Conservation (phyloP, 495 filamentous ascomycete species). For the Pseudevernia furfuracea region DNA sequence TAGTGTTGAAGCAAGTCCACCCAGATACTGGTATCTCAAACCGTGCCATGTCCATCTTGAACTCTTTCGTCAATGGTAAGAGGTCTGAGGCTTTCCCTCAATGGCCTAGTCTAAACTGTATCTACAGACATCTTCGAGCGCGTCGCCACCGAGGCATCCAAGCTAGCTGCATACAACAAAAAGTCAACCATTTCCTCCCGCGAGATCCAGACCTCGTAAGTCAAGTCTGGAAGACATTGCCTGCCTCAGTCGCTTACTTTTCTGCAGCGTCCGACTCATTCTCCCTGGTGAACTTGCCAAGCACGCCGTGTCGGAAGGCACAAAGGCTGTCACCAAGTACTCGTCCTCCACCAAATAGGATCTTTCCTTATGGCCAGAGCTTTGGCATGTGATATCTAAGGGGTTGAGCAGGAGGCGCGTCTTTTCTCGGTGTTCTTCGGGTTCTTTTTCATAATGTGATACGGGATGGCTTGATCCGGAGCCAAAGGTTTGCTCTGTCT, state of each 20-base stretch:
- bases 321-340: constrained; percentile 99
- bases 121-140: constrained; percentile 96
- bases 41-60: constrained; percentile 98
- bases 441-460: constrained; percentile 74
- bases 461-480: constrained; percentile 75
- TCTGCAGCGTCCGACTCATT: constrained; percentile 74
- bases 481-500: constrained; percentile 58
- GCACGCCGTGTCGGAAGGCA: constrained; percentile 98
- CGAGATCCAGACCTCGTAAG: constrained; percentile 96
- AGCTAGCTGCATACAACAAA: constrained; percentile 99
- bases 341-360: constrained; percentile 97
- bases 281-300: constrained; percentile 97
- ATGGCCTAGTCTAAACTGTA: constrained; percentile 29
- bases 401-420: constrained; percentile 44
- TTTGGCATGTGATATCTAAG: constrained; percentile 46
- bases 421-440: constrained; percentile 55
- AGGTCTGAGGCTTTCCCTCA: constrained; percentile 13
- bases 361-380: constrained; percentile 44
- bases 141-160: constrained; percentile 96
- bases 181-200: constrained; percentile 99
- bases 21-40: constrained; percentile 99
- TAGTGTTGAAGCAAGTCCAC: constrained; percentile 99
- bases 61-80: constrained; percentile 99
- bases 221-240: constrained; percentile 17
- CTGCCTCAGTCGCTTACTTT: constrained; percentile 20